Evolutionary conservation across 2,329 filamentous ascomycete species (phyloP), one percentile per base, ranked within the genome.

Genomic region (Tolypocladium tropicale): DNA sequence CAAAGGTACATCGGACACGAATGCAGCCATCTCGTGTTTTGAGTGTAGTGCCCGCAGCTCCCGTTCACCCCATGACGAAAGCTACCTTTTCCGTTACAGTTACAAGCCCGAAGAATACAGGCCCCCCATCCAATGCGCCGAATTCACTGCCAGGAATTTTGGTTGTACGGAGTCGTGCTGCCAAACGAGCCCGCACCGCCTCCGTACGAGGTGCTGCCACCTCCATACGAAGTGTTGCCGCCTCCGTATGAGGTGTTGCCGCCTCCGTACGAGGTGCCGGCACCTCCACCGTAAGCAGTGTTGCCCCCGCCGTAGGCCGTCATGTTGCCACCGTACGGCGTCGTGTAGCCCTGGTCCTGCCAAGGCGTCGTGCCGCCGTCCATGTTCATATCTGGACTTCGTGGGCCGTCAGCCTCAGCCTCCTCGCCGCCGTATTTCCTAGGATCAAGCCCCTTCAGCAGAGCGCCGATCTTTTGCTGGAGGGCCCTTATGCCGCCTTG

Each of bases 401-500:
- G 79, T 2, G 83, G 83, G 1, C 83, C 86, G 63, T 82, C 81
- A 61, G 82, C 82, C 59, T 79, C 82, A 60, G 78, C 78, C 63
- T 80, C 78, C 57, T 83, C 82, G 39, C 77, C 78, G 53, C 81
- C 79, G 51, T 74, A 74, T 61, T 73, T 73, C 46, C 68, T 65
- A 1, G 71, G 71, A 52, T 82, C 81, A 55, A 77, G 70, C 2
- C 78, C 72, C 65, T 78, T 78, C 58, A 96, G 86, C 41, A 96
- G 82, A 4, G 79, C 80, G 2, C 92, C 94, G 37, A 99, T 82
- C 75, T 99, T 99, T 62, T 88, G 83, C 70, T 97, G 94, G 56
- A 99, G 77, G 32, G 90, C 87, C 60, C 88, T 85, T 70, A 99
- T 95, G 36, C 91, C 92, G 65, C 90, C 85, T 64, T 92, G 86